phyloP scores from a whole-genome alignment of 1,284 basidiomycete genomes.

The Cryptococcus wingfieldii region DNA sequence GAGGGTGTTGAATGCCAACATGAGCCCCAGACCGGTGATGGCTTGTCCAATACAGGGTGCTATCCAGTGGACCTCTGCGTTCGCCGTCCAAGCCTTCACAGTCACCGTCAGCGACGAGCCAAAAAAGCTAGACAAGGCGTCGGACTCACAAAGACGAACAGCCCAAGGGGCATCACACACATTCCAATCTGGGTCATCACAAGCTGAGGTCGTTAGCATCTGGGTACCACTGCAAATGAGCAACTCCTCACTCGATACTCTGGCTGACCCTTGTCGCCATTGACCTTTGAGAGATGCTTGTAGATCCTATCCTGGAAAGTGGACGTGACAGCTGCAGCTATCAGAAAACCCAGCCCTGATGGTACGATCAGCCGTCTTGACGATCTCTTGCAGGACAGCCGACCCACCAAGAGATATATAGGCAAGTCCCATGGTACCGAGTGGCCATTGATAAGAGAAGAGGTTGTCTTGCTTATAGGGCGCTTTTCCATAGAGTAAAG shows the following conservation, averaged over 20 bases:
- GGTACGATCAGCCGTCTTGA: background rate
- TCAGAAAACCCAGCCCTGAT: conserved; percentile 48
- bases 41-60: conserved; percentile 40
- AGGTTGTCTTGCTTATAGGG: conserved; percentile 37
- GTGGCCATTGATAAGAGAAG: conserved; percentile 49
- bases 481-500: conserved; percentile 47
- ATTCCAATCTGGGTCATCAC: conserved; percentile 51
- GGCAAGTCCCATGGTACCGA: conserved; percentile 43
- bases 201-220: conserved; percentile 22
- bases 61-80: conserved; percentile 47
- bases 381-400: background rate
- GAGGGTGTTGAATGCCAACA: conserved; percentile 50
- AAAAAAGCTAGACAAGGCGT: background rate
- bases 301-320: conserved; percentile 50
- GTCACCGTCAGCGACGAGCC: background rate
- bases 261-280: conserved; percentile 41
- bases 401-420: conserved; percentile 47
- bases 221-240: no score
- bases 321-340: conserved; percentile 44
- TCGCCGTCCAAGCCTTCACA: conserved; percentile 42
- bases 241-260: conserved; percentile 42
- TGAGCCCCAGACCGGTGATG: conserved; percentile 40
- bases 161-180: conserved; percentile 49
- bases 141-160: conserved; percentile 44
- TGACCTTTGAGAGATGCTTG: conserved; percentile 29